phyloP scores from a whole-genome alignment of 352 stramenopile species.

The Bremia lactucae region DNA sequence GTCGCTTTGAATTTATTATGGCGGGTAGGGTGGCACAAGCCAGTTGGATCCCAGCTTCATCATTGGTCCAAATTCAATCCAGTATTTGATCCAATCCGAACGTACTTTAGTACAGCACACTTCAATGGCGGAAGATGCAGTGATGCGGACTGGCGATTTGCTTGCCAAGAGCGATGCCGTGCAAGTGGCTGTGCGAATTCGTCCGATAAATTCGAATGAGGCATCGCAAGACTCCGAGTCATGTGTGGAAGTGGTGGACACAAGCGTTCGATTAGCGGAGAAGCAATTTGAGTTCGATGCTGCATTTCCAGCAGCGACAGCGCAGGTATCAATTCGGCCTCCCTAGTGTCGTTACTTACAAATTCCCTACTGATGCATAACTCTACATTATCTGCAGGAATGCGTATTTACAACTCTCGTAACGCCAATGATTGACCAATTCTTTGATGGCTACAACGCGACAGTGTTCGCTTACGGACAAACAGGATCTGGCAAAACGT shows the following conservation, averaged over 20 bases:
- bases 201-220: conserved; percentile 25
- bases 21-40: conserved; percentile 20
- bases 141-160: neutral
- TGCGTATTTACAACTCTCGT: conserved; percentile 51
- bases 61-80: conserved; percentile 14
- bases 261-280: conserved; percentile 17
- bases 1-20: conserved; percentile 6
- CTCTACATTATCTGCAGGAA: conserved; percentile 18
- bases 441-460: conserved; percentile 92
- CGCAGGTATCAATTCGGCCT: conserved; percentile 8
- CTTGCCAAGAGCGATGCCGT: conserved; percentile 5
- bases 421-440: conserved; percentile 55
- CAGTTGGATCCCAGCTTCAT: conserved; percentile 21
- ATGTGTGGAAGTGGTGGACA: conserved; percentile 18
- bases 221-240: conserved; percentile 12
- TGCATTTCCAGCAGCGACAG: conserved; percentile 34
- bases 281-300: conserved; percentile 76
- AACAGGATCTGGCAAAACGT: conserved; percentile 83
- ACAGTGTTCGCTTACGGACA: conserved; percentile 93
- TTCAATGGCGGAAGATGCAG: neutral
- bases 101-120: neutral
- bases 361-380: too few relatives aligned
- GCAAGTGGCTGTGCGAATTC: conserved; percentile 25
- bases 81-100: conserved; percentile 13
- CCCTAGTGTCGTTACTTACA: neutral